Conservation (phyloP, 106 monocot species). For the Gastrodia elata region DNA sequence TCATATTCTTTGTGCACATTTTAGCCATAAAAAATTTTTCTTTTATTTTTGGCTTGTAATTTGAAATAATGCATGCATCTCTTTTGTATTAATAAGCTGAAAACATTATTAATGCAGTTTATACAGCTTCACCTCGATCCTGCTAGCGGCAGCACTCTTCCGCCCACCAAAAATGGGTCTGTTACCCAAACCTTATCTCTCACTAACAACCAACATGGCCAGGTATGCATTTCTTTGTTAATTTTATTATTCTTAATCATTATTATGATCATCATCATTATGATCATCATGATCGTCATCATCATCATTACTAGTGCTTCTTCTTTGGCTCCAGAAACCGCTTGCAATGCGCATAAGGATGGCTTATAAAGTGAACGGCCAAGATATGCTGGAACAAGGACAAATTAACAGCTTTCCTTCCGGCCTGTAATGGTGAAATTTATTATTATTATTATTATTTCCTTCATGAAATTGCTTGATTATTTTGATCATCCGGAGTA, state of each 20-base stretch:
- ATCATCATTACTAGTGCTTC: too few relatives aligned
- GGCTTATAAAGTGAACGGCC: conserved; percentile 72
- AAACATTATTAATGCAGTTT: conserved; percentile 43
- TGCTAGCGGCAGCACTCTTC: conserved; percentile 79
- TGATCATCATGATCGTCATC: too few relatives aligned
- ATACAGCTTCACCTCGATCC: conserved; percentile 81
- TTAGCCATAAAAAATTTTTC: too few relatives aligned
- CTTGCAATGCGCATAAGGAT: conserved; percentile 92
- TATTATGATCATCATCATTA: too few relatives aligned
- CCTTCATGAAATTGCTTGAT: not conserved
- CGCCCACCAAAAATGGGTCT: conserved; percentile 50
- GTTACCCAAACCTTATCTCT: conserved; percentile 61
- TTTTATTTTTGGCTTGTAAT: too few relatives aligned
- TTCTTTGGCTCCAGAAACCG: conserved; percentile 49
- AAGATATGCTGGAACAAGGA: conserved; percentile 87
- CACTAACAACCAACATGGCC: conserved; percentile 80
- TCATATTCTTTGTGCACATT: too few relatives aligned
- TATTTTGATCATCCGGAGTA: not conserved
- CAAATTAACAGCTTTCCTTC: conserved; percentile 84
- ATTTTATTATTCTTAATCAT: too few relatives aligned
- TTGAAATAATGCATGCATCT: too few relatives aligned
- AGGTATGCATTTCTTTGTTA: conserved; percentile 36
- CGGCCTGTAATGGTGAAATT: conserved; percentile 39
- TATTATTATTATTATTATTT: too few relatives aligned
- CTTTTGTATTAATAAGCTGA: too few relatives aligned